Evolutionary conservation across 768 basidiomycete species (phyloP), one percentile per base, ranked within the genome.

Genomic region (Rickenella mellea): DNA sequence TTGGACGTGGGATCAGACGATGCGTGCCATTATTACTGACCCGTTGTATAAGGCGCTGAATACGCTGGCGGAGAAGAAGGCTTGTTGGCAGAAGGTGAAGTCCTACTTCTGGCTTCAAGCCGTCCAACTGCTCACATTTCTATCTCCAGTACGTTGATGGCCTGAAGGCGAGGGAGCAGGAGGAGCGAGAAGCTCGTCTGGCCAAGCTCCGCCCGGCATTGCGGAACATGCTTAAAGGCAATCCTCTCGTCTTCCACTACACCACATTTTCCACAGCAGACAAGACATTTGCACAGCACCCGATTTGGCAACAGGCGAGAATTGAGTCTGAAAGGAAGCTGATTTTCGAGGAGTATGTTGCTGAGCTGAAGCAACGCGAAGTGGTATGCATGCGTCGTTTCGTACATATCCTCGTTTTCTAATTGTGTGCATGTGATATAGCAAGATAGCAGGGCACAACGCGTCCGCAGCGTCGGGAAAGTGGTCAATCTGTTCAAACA

Each of bases 1-100:
- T 49, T 97, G 89, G 87, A 90, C 90, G 27, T 99, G 96, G 96
- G 96, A 99, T 60, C 81, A 88, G 66, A 91, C 92, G 40, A 96
- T 98, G 88, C 77, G 93, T 57, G 85, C 89, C 53, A 91, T 96
- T 62, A 94, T 99, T 63, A 97, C 91, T 53, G 94, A 98, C 68
- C 94, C 96, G 32, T 63, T 96, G 50, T 99, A 97, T 67, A 93
- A 90, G 67, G 84, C 91, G 32, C 70, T 99, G 46, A 86, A 85
- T 57, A 90, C 85, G 33, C 71, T 97, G 37, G 90, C 90, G 12
- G 92, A 99, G 65, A 93, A 92, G 67, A 98, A 96, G 66, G 69
- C 80, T 42, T 78, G 83, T 42, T 99, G 88, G 77, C 88, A 93
- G 63, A 91, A 92, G 75, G 92, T 90, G 42, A 28, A 74, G 57